Percentiles rank a stretch among this genome's conserved stretches.
Evolutionary conservation across 345 rosid genomes (phyloP).

Genomic region (Raphanus sativus): DNA sequence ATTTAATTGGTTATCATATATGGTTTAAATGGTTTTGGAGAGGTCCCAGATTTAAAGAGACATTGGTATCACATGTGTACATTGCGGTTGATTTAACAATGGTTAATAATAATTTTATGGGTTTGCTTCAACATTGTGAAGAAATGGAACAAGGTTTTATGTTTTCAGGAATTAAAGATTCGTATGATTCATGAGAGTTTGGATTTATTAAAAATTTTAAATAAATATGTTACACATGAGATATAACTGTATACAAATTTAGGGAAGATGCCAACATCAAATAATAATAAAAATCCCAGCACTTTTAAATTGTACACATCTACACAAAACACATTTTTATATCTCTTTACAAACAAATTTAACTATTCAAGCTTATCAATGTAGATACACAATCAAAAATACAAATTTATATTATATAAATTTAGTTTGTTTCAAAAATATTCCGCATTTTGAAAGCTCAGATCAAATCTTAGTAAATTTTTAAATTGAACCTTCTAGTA

Average conservation of each 20-base stretch:
- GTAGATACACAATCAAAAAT: too few species aligned
- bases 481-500: too few species aligned
- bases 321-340: not conserved
- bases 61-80: not conserved
- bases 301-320: not conserved
- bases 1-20: not conserved
- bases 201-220: not conserved
- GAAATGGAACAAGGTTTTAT: not conserved
- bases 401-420: too few species aligned
- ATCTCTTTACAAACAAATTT: not conserved
- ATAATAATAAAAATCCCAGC: not conserved
- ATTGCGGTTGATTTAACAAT: not conserved
- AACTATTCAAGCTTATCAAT: too few species aligned
- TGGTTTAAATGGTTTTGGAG: not conserved
- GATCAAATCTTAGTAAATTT: too few species aligned
- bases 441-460: too few species aligned
- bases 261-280: not conserved
- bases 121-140: not conserved
- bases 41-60: not conserved
- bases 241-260: not conserved
- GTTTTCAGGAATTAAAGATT: not conserved
- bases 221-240: not conserved
- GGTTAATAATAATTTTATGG: not conserved
- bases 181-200: not conserved
- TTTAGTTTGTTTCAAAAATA: too few species aligned